Base-by-base conservation (phyloP, 2,329 filamentous ascomycete genomes). In the Colletotrichum siamense region DNA sequence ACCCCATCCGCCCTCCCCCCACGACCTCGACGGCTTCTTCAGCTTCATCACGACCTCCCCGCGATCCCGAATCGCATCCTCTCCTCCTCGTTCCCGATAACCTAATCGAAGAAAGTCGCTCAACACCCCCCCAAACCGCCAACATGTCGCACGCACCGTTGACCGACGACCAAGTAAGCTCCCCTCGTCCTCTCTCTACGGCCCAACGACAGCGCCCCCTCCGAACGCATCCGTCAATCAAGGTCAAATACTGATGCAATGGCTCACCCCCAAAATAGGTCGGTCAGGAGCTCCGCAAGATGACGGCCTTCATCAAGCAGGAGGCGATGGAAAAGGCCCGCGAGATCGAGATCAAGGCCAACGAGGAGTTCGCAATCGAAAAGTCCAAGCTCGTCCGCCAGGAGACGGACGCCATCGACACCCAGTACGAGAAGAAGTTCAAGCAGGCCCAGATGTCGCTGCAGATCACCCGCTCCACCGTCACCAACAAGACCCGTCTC, bases 261-360 rank as follows among this genome's bases (percentile, higher is more conserved):
- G 59, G 39, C 4, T 59, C n/a, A 39, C 49, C 34, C 16, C 16
- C 24, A 28, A 52, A 52, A 32, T 85, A 99, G 96, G 97, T 99
- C 91, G 94, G 95, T 88, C 94, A 95, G 88, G 97, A 99, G 93
- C 95, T 99, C 88, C 96, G 95, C 91, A 99, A 99, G 92, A 99
- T 99, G 97, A 99, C 97, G 77, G 96, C 96, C 85, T 99, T 99
- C 92, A 99, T 99, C 93, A 95, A 96, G 87, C 97, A 99, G 89
- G 97, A 99, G 89, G 97, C 97, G 76, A 92, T 94, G 83, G 97
- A 99, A 86, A 99, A 99, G 88, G 96, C 96, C 82, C 95, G 95
- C 85, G 97, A 99, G 88, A 99, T 99, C 87, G 93, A 97, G 84
- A 94, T 99, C 89, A 99, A 99, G 89, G 97, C 97, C 86, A 96